phyloP scores from a whole-genome alignment of 108 stramenopile species.

The Cyclotella distinguenda region DNA sequence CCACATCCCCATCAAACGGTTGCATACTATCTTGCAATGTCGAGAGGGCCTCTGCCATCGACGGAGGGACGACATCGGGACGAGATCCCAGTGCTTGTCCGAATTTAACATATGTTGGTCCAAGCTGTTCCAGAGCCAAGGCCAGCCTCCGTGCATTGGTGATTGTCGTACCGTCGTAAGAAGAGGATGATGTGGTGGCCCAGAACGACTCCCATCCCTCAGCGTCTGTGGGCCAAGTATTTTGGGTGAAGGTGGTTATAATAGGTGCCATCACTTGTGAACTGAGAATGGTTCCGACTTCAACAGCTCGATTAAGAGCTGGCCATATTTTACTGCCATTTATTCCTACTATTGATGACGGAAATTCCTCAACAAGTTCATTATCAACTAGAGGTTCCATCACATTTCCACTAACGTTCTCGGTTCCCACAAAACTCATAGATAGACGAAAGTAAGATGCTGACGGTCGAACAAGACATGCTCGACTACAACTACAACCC shows the following conservation, averaged over 20 bases:
- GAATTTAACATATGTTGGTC: slow-evolving; percentile 82
- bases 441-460: no score
- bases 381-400: no score
- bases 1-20: slow-evolving; percentile 53
- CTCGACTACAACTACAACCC: no score
- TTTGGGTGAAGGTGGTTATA: slow-evolving; percentile 1
- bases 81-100: slow-evolving; percentile 70
- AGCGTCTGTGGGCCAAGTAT: slow-evolving; percentile 5
- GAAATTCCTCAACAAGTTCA: no score
- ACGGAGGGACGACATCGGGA: slow-evolving; percentile 68
- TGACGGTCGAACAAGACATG: no score
- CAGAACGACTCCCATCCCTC: slow-evolving; percentile 42
- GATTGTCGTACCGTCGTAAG: neutral
- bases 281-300: slow-evolving; percentile 25
- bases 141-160: slow-evolving; percentile 58
- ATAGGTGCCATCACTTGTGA: slow-evolving; percentile 17
- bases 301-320: slow-evolving; percentile 27
- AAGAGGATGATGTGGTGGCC: slow-evolving; percentile 11
- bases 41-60: slow-evolving; percentile 56
- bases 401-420: no score
- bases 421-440: no score
- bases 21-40: slow-evolving; percentile 72
- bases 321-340: no score
- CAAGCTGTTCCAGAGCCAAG: slow-evolving; percentile 54
- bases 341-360: no score